Conservation (phyloP, 2,329 filamentous ascomycete genomes). For the Trichoderma brevicompactum region DNA sequence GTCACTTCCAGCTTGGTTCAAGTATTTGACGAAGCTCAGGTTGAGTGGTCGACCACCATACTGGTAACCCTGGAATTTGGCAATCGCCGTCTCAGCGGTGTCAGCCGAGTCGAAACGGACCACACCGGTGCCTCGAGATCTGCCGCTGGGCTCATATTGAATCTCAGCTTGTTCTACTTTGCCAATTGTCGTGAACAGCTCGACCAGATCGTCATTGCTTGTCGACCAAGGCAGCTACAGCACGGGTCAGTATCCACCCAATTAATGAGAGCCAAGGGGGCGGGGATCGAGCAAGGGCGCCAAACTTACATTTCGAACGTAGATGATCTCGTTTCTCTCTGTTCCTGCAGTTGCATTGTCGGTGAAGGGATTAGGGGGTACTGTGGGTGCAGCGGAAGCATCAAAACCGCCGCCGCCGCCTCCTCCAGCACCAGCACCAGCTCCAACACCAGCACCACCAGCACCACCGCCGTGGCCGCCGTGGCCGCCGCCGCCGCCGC, state of each 20-base stretch:
- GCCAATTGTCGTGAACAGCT: slow-evolving; percentile 96
- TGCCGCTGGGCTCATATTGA: slow-evolving; percentile 95
- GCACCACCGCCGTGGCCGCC: slow-evolving; percentile 57
- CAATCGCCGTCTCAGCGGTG: slow-evolving; percentile 90
- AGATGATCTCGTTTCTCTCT: slow-evolving; percentile 83
- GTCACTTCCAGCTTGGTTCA: slow-evolving; percentile 69
- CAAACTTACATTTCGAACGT: slow-evolving; percentile 88
- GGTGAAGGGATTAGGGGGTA: slow-evolving; percentile 86
- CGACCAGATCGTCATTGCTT: slow-evolving; percentile 95
- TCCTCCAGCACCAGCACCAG: slow-evolving; percentile 40
- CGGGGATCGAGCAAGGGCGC: no score
- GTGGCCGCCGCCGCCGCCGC: slow-evolving; percentile 37
- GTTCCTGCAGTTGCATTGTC: slow-evolving; percentile 87
- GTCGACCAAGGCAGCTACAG: slow-evolving; percentile 93
- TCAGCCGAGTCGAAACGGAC: slow-evolving; percentile 85
- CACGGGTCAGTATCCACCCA: background rate
- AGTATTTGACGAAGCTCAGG: slow-evolving; percentile 91
- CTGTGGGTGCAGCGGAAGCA: slow-evolving; percentile 51
- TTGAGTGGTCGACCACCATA: slow-evolving; percentile 95
- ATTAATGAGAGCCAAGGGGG: background rate
- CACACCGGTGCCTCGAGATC: slow-evolving; percentile 94
- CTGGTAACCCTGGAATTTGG: slow-evolving; percentile 97
- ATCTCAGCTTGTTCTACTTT: slow-evolving; percentile 99
- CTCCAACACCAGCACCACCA: slow-evolving; percentile 44
- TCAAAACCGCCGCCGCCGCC: slow-evolving; percentile 58